phyloP scores from a whole-genome alignment of 2,329 filamentous ascomycete genomes.

The Tolypocladium tundrense region DNA sequence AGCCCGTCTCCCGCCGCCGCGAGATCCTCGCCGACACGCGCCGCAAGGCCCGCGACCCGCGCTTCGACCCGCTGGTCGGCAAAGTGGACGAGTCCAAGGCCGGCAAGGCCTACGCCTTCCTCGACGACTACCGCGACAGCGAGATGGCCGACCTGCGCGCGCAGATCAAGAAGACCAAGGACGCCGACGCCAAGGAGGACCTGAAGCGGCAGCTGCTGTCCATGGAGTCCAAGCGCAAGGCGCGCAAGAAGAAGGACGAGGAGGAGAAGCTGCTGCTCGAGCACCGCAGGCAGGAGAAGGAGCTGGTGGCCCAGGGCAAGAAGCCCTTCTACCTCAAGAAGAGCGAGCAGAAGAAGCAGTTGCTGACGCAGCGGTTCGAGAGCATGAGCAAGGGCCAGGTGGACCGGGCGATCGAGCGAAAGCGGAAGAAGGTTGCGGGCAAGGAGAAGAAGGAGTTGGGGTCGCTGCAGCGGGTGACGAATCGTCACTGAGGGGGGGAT shows the following conservation, averaged over 20 bases:
- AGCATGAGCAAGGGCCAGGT: conserved; percentile 78
- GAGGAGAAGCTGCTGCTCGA: conserved; percentile 59
- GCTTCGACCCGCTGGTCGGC: conserved; percentile 62
- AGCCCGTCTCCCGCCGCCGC: conserved; percentile 71
- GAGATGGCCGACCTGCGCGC: conserved; percentile 69
- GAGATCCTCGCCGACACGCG: conserved; percentile 50
- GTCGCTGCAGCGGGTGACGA: conserved; percentile 21
- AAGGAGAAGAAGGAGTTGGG: conserved; percentile 74
- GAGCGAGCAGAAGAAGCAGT: conserved; percentile 79
- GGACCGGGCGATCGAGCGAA: conserved; percentile 74
- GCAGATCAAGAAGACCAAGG: conserved; percentile 56
- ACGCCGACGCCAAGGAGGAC: conserved; percentile 52
- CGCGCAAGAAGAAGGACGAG: conserved; percentile 58
- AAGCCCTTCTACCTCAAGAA: conserved; percentile 89
- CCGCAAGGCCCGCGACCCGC: conserved; percentile 68
- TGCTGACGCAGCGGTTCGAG: conserved; percentile 69
- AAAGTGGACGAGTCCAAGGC: conserved; percentile 46
- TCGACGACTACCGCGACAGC: conserved; percentile 74
- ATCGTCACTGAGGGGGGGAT: neutral
- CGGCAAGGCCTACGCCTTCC: conserved; percentile 72
- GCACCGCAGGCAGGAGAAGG: conserved; percentile 76
- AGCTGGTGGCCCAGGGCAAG: conserved; percentile 79
- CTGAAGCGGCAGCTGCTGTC: conserved; percentile 65
- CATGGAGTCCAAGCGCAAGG: conserved; percentile 69
- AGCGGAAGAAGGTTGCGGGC: conserved; percentile 77